Percentiles rank a stretch among this genome's conserved stretches.
Conservation (phyloP, 306 rosid genomes). For the Quercus cerris region DNA sequence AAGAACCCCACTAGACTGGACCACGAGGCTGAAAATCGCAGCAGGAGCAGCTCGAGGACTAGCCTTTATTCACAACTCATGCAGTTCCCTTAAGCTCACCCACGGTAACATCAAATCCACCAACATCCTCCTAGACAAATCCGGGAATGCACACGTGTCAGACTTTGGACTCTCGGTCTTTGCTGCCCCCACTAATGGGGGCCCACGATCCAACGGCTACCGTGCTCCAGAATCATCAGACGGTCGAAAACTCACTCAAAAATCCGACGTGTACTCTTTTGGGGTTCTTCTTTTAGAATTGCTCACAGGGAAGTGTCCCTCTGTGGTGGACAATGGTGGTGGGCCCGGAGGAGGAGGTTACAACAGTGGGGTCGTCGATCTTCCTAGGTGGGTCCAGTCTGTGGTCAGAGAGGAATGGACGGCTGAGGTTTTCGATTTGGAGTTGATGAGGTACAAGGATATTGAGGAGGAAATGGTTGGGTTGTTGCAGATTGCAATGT, state of each 20-base stretch:
- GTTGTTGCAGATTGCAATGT: constrained; percentile 62
- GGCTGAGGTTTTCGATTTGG: constrained; percentile 91
- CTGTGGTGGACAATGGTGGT: constrained; percentile 43
- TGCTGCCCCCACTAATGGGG: constrained; percentile 21
- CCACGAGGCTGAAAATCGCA: constrained; percentile 75
- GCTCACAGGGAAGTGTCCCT: constrained; percentile 83
- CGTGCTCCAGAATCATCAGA: constrained; percentile 67
- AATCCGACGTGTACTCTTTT: constrained; percentile 72
- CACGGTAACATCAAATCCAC: constrained; percentile 92
- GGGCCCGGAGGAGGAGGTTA: constrained; percentile 40
- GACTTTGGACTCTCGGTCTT: constrained; percentile 76
- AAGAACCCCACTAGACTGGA: constrained; percentile 88
- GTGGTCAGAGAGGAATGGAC: constrained; percentile 96
- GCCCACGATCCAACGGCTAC: constrained; percentile 61
- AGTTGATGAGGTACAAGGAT: constrained; percentile 85
- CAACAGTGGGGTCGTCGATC: constrained; percentile 46
- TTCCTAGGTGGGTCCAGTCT: constrained; percentile 84
- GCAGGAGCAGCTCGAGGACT: constrained; percentile 78
- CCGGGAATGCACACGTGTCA: constrained; percentile 57
- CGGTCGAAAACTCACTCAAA: constrained; percentile 54
- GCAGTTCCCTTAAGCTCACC: constrained; percentile 51
- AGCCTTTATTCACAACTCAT: constrained; percentile 68
- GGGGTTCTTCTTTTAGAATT: constrained; percentile 82
- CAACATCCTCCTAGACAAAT: constrained; percentile 59
- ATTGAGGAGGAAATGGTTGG: constrained; percentile 95